Evolutionary conservation across 2,329 filamentous ascomycete species (phyloP).

Genomic region (Alternaria sp.): DNA sequence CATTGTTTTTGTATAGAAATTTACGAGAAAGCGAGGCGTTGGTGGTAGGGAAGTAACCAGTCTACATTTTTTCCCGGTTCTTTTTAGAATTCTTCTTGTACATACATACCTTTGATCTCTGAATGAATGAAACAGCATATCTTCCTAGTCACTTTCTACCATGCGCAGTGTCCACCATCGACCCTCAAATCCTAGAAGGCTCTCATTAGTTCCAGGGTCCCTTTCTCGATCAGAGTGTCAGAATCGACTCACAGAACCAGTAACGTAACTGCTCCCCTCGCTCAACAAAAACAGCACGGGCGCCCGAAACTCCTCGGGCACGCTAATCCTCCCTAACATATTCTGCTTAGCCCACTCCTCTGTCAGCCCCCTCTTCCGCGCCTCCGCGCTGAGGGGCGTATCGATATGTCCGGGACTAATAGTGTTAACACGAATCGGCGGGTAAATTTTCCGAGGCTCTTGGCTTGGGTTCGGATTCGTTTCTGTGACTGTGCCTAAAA

Average conservation of each 20-base stretch:
- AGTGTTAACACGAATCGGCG: conserved; percentile 61
- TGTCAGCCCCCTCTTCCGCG: conserved; percentile 42
- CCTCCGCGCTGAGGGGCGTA: conserved; percentile 50
- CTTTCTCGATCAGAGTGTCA: too few relatives aligned
- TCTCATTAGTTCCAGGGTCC: neutral
- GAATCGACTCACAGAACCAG: conserved; percentile 50
- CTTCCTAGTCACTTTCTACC: conserved; percentile 14
- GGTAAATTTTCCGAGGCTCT: conserved; percentile 36
- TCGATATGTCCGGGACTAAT: conserved; percentile 64
- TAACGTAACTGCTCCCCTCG: conserved; percentile 70
- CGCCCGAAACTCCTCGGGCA: conserved; percentile 35
- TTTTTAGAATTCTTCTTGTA: neutral
- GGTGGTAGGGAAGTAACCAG: neutral
- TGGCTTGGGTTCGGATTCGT: conserved; percentile 28
- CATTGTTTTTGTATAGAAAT: neutral
- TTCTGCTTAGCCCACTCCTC: conserved; percentile 44
- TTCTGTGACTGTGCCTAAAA: conserved; percentile 16
- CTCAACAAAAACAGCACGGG: conserved; percentile 43
- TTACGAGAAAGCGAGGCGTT: neutral
- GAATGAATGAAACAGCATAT: neutral
- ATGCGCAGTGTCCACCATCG: conserved; percentile 55
- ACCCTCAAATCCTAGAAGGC: conserved; percentile 48
- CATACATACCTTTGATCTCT: neutral
- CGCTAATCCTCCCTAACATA: conserved; percentile 49
- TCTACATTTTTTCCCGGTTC: neutral